Percentiles rank a stretch among this genome's conserved stretches.
phyloP scores from a whole-genome alignment of 148 eudicot genomes.

The Pharnaceum exiguum region DNA sequence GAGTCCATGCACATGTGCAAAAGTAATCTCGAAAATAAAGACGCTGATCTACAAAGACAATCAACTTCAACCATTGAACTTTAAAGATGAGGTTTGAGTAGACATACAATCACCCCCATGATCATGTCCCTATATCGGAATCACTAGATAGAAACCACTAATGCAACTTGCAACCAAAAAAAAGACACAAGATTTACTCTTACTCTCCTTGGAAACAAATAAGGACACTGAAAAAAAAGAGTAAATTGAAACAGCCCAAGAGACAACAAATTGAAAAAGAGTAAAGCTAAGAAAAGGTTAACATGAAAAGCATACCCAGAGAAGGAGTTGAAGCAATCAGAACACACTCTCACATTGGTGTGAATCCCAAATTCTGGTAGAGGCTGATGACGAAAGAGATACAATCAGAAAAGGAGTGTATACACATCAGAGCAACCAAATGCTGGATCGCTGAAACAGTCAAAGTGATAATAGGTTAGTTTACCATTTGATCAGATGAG shows the following conservation, averaged over 20 bases:
- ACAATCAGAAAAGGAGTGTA: neutral
- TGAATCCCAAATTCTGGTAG: slow-evolving; percentile 84
- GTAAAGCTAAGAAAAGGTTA: neutral
- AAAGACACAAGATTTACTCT: too few relatives aligned
- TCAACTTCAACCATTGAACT: too few relatives aligned
- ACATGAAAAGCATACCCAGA: slow-evolving; percentile 49
- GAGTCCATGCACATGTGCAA: too few relatives aligned
- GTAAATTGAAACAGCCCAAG: neutral
- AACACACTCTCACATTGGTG: slow-evolving; percentile 80
- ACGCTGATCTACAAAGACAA: too few relatives aligned
- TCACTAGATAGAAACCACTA: too few relatives aligned
- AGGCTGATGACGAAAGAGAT: slow-evolving; percentile 43
- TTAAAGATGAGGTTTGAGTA: too few relatives aligned
- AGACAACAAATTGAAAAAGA: neutral
- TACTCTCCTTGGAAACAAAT: too few relatives aligned
- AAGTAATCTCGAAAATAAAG: too few relatives aligned
- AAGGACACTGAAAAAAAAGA: too few relatives aligned
- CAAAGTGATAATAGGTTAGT: slow-evolving; percentile 4
- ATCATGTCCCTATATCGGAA: too few relatives aligned
- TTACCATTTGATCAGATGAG: slow-evolving; percentile 85
- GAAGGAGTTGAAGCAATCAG: slow-evolving; percentile 68
- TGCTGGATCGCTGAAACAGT: neutral
- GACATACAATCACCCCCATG: too few relatives aligned
- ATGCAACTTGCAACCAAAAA: too few relatives aligned
- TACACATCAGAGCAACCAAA: neutral